Evolutionary conservation across 2,329 filamentous ascomycete genomes (phyloP), one percentile per base, ranked within the genome.

Genomic region (Pseudovirgaria hyperparasitica): DNA sequence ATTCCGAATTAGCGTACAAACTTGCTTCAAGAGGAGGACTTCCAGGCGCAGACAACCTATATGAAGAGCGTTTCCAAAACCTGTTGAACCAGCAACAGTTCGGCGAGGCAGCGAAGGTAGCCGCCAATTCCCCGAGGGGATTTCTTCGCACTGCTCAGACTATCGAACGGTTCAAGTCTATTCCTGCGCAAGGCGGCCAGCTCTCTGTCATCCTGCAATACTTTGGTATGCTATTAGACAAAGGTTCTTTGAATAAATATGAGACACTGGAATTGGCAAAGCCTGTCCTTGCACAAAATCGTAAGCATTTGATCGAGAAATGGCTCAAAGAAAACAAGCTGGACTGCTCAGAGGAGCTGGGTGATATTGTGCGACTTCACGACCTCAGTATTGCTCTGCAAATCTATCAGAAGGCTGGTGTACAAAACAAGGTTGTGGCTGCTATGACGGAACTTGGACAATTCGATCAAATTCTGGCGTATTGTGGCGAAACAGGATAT

Each of bases 251-350:
- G 23, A 98, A 98, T 61, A 76, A 78, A 50, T 81, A 92, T 39
- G 90, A 98, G 59, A 93, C 86, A 24, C 64, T 98, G 20, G 90
- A 98, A 62, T 68, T 98, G 35, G 86, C 90, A 7, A 76, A 85
- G 40, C 90, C 90, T 12, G 90, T 98, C 12, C 69, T 98, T 31
- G 75, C 80, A 30, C 90, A 98, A 57, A 90, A 86, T 54, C 76
- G 90, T 39, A 96, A 94, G 62, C 84, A 96, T 49, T 64, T 98
- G 15, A 70, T 98, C 16, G 90, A 96, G 60, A 98, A 98, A 60
- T 98, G 92, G 92, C 71, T 96, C 55, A 79, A 79, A 48, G 90
- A 96, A 60, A 80, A 84, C 57, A 98, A 98, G 65, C 70, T 98
- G 22, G 82, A 92, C 53, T 86, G 81, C 59, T 96, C 90, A 0